Evolutionary conservation across 768 basidiomycete genomes (phyloP), one percentile per base, ranked within the genome.

Genomic region (Leccinum incarnatum): DNA sequence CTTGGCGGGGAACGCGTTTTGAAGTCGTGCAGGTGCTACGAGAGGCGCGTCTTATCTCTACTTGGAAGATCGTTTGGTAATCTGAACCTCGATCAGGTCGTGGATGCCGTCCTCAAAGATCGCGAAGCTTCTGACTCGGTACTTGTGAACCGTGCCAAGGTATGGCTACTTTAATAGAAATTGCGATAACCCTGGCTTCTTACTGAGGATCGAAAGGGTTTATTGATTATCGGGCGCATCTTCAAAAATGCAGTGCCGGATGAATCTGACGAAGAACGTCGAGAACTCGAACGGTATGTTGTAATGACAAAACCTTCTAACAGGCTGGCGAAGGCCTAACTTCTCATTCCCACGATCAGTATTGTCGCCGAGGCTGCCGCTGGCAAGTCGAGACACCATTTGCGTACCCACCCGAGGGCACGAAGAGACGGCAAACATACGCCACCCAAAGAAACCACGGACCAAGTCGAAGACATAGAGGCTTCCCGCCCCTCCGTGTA

Each of bases 1-100:
- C 96, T 25, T 99, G 97, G 97, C 87, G 95, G 58, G 97, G 96
- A 14, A 96, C 95, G 3, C 86, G 95, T 54, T 85, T 98, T 69
- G 97, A 99, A 76, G 94, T 98, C 45, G 83, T 90, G 21, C 90
- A 93, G 66, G 93, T 98, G 14, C 79, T 96, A 51, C 83, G 93
- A 53, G 87, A 92, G 79, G 84, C 78, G 49, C 51, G 66, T 34
- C 7, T 19, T 32, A 48, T 32, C 23, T 57, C 12, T 40, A 15
- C 23, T 29, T n/a, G 21, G 25, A 53, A 47, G 73, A 17, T 53
- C 5, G 47, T 54, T 25, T 19, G 3, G 30, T 37, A 12, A 21
- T 34, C 50, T 53, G 36, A 60, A 37, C 47, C 29, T 54, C 27
- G 11, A 40, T 40, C 67, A 87, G 80, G 91, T 91, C 27, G 83